Evolutionary conservation across 257 asterid species (phyloP).

Genomic region (Paraleonurus japonicus): DNA sequence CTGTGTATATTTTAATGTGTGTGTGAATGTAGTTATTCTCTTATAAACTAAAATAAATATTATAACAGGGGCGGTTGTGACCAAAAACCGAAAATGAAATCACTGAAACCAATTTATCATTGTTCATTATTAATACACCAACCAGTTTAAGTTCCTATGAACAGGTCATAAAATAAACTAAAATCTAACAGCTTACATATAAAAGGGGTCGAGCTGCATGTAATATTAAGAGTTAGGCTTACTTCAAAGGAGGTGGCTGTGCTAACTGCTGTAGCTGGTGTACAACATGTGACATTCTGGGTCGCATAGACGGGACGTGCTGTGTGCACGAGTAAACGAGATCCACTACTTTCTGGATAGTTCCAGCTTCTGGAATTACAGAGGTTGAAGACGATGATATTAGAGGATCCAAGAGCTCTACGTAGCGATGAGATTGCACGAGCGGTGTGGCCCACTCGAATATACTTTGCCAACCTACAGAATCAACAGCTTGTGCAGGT

Average conservation of each 20-base stretch:
- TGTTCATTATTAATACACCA: constrained; percentile 2
- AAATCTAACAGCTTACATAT: background rate
- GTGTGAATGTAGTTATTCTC: no score
- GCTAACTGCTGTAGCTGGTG: constrained; percentile 94
- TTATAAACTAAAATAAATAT: no score
- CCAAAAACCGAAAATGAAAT: background rate
- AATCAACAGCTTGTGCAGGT: constrained; percentile 95
- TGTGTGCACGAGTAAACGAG: constrained; percentile 97
- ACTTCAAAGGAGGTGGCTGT: constrained; percentile 56
- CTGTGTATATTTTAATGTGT: no score
- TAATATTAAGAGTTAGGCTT: constrained; percentile 16
- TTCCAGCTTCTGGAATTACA: constrained; percentile 74
- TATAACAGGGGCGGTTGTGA: no score
- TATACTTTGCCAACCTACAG: constrained; percentile 97
- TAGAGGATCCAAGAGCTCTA: constrained; percentile 86
- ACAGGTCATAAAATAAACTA: background rate
- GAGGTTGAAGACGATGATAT: constrained; percentile 70
- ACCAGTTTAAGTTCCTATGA: constrained; percentile 12
- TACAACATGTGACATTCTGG: constrained; percentile 95
- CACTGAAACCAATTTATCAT: background rate
- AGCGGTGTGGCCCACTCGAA: constrained; percentile 99
- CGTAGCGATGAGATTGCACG: constrained; percentile 81
- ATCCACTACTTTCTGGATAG: constrained; percentile 85
- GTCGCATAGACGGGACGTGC: constrained; percentile 97
- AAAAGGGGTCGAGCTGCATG: background rate